These are phyloP conservation scores for Erucastrum elatum DNA, from an alignment of 345 rosid species.

Conservation along the genomic window DNA sequence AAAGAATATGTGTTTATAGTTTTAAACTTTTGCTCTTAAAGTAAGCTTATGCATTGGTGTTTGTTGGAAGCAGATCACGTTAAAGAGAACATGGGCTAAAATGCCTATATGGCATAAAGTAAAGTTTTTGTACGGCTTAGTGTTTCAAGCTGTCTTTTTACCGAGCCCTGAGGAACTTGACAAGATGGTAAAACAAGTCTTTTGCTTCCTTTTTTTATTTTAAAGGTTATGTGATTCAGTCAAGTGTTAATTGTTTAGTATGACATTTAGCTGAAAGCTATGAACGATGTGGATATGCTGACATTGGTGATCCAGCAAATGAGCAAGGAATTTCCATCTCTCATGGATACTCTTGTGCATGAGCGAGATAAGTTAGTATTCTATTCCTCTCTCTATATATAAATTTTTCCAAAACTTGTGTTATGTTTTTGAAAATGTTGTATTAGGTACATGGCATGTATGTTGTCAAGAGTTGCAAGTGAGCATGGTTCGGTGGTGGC, in stretches of 20 bases:
- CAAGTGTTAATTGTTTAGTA: not conserved
- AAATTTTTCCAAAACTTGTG: not conserved
- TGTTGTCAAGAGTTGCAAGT: constrained; percentile 56
- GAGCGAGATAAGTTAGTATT: constrained; percentile 90
- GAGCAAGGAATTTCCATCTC: constrained; percentile 91
- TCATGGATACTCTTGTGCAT: constrained; percentile 91
- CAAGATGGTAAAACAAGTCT: constrained; percentile 56
- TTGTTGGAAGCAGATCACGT: constrained; percentile 59
- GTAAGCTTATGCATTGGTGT: not conserved
- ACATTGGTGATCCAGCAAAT: constrained; percentile 90
- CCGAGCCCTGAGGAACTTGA: constrained; percentile 75
- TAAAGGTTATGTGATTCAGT: not conserved
- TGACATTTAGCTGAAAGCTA: constrained; percentile 69
- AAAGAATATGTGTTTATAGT: constrained; percentile 14
- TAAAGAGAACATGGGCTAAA: constrained; percentile 75
- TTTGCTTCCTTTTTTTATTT: not conserved
- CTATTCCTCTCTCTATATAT: not conserved
- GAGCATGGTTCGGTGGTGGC: constrained; percentile 80
- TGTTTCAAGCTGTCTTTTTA: constrained; percentile 79
- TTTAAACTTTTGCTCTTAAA: not conserved
- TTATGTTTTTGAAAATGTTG: not conserved
- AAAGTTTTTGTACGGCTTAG: constrained; percentile 61
- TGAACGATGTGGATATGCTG: constrained; percentile 86
- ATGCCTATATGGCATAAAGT: constrained; percentile 92
- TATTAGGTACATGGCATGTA: constrained; percentile 82